phyloP scores from a whole-genome alignment of 1,139 yeast species.

The Ashbya aceris region DNA sequence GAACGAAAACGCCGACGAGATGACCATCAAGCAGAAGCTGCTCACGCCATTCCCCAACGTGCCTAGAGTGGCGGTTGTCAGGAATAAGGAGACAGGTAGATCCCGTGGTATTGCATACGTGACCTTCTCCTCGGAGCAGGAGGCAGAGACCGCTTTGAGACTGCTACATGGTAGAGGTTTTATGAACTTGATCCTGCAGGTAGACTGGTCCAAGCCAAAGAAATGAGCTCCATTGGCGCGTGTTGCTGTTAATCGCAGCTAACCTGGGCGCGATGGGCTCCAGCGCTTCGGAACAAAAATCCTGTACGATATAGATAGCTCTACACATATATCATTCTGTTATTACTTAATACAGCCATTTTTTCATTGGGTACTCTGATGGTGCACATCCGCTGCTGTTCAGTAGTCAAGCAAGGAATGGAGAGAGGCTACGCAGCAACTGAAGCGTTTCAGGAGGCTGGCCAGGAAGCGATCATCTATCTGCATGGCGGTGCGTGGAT shows the following conservation, averaged over 20 bases:
- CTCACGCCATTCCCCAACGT: constrained; percentile 68
- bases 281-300: no score
- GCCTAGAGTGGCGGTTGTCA: constrained; percentile 74
- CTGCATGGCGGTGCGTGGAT: constrained; percentile 92
- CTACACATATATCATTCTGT: no score
- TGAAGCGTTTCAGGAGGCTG: constrained; percentile 8
- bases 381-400: no score
- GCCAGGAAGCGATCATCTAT: constrained; percentile 32
- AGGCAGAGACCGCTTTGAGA: constrained; percentile 74
- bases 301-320: background rate
- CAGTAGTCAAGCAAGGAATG: no score
- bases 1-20: constrained; percentile 79
- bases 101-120: constrained; percentile 98
- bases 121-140: constrained; percentile 57
- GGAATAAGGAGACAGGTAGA: constrained; percentile 89
- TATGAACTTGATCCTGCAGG: constrained; percentile 79
- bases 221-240: no score
- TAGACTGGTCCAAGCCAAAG: constrained; percentile 49
- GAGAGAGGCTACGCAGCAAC: constrained; percentile 4
- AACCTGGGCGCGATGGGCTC: no score
- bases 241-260: no score
- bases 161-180: constrained; percentile 84
- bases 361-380: no score
- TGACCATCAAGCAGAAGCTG: constrained; percentile 64
- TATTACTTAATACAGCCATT: no score